phyloP scores from a whole-genome alignment of 2,329 filamentous ascomycete genomes.

The Alternaria angustiovoidea region DNA sequence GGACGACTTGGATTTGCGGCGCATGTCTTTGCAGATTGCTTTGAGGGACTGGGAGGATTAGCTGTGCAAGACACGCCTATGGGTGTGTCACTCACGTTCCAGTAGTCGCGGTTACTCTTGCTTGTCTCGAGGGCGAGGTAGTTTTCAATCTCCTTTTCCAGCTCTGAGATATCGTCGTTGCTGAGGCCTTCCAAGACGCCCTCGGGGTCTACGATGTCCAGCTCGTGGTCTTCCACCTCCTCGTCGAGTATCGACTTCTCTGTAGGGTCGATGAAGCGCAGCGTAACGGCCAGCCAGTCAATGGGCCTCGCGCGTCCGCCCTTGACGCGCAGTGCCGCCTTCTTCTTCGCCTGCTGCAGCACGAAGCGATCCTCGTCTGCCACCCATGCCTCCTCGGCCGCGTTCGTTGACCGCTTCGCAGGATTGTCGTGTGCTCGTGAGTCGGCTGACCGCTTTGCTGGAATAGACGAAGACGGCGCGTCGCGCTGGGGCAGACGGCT shows the following conservation, averaged over 20 bases:
- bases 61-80: constrained; percentile 25
- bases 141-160: constrained; percentile 82
- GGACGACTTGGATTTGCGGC: constrained; percentile 69
- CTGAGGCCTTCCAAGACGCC: constrained; percentile 79
- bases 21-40: constrained; percentile 80
- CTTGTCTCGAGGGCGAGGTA: constrained; percentile 85
- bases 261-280: constrained; percentile 86
- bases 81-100: constrained; percentile 65
- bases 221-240: constrained; percentile 76
- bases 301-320: constrained; percentile 91
- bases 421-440: constrained; percentile 50
- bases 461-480: constrained; percentile 42
- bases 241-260: constrained; percentile 78
- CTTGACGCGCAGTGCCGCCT: constrained; percentile 91
- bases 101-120: constrained; percentile 82
- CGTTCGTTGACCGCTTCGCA: constrained; percentile 55
- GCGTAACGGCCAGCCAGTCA: constrained; percentile 89
- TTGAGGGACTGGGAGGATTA: constrained; percentile 71
- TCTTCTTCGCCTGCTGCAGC: constrained; percentile 96
- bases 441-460: constrained; percentile 55
- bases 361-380: constrained; percentile 97
- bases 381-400: constrained; percentile 72
- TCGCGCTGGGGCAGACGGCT: constrained; percentile 29
- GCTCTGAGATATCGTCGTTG: constrained; percentile 71
- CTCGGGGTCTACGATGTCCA: constrained; percentile 81